These are phyloP conservation scores for Pharnaceum exiguum DNA, from an alignment of 148 eudicot genomes.

Conservation along the genomic window DNA sequence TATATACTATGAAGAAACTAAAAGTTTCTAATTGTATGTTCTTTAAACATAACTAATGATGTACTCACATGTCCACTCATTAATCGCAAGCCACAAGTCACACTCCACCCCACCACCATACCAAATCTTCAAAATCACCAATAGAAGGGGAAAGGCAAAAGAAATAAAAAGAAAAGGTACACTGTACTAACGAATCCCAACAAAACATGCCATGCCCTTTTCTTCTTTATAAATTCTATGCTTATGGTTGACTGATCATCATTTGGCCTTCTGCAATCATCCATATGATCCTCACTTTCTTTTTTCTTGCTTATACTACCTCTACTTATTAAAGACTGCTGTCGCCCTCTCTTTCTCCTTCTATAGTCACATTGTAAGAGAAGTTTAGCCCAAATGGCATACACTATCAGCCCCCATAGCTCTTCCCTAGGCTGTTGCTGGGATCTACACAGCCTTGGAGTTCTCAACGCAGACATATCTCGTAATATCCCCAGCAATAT, in stretches of 20 bases:
- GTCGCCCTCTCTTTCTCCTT: background rate
- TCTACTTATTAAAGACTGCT: background rate
- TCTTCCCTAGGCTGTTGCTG: slow-evolving; percentile 25
- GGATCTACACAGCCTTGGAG: slow-evolving; percentile 32
- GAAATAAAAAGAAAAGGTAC: slow-evolving; percentile 2
- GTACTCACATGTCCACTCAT: too few species aligned
- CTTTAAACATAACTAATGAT: too few species aligned
- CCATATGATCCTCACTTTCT: slow-evolving; percentile 3
- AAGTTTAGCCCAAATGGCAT: background rate
- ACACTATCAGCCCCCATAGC: slow-evolving; percentile 19
- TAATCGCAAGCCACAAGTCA: slow-evolving; percentile 1
- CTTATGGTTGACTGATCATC: slow-evolving; percentile 23
- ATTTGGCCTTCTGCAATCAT: slow-evolving; percentile 13
- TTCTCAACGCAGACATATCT: slow-evolving; percentile 24
- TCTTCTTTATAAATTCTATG: too few species aligned
- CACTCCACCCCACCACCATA: background rate
- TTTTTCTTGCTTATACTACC: background rate
- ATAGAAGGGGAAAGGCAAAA: background rate
- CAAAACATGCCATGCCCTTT: slow-evolving; percentile 15
- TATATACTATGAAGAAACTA: too few species aligned
- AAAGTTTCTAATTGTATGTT: too few species aligned
- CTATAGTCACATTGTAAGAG: background rate
- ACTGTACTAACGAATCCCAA: slow-evolving; percentile 36
- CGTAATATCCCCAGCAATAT: background rate
- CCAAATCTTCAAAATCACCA: slow-evolving; percentile 12